phyloP scores from a whole-genome alignment of 805 yeast genomes.

The Candida maesae region DNA sequence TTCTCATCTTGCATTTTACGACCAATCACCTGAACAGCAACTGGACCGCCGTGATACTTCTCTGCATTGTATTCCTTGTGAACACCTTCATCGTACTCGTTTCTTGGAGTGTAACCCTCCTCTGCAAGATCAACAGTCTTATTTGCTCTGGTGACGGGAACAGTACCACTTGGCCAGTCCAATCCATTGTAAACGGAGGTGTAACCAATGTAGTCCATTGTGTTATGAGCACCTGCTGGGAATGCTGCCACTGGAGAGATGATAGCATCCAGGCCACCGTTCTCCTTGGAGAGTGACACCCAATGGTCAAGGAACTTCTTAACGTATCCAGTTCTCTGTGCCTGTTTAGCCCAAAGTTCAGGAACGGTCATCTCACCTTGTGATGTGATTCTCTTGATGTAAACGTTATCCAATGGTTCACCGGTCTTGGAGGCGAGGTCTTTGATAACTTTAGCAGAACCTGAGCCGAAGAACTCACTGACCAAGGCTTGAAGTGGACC shows the following conservation, averaged over 20 bases:
- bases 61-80: constrained; percentile 45
- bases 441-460: constrained; percentile 37
- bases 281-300: constrained; percentile 29
- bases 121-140: constrained; percentile 36
- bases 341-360: constrained; percentile 40
- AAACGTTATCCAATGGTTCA: constrained; percentile 41
- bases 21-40: constrained; percentile 60
- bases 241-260: constrained; percentile 34
- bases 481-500: constrained; percentile 30
- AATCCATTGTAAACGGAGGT: constrained; percentile 51
- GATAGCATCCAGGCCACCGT: constrained; percentile 43
- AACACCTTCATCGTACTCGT: constrained; percentile 40
- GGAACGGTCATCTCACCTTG: constrained; percentile 45
- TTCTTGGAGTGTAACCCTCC: constrained; percentile 24
- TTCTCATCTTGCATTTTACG: constrained; percentile 58
- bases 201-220: constrained; percentile 32
- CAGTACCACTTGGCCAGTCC: constrained; percentile 52
- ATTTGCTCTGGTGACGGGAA: constrained; percentile 58
- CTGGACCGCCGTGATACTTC: constrained; percentile 54
- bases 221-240: constrained; percentile 31
- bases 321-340: constrained; percentile 33
- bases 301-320: constrained; percentile 39
- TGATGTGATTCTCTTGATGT: constrained; percentile 45
- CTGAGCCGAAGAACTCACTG: constrained; percentile 29
- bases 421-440: constrained; percentile 34